Conservation (phyloP, 768 basidiomycete genomes). For the Xerocomellus chrysenteron region DNA sequence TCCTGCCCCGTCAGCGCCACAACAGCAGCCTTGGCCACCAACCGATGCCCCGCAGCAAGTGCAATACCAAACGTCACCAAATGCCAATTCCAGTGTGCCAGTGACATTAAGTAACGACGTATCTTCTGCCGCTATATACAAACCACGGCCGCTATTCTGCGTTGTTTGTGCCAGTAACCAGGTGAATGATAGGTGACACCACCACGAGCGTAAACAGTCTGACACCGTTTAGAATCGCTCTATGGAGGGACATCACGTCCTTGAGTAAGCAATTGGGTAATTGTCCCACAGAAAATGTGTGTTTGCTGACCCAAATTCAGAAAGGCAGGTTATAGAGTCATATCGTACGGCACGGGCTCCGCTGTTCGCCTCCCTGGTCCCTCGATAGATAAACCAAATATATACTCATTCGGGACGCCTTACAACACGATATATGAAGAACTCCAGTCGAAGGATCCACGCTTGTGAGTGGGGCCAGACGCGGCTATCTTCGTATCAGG, state of each 20-base stretch:
- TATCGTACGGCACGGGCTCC: slow-evolving; percentile 95
- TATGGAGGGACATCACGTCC: slow-evolving; percentile 95
- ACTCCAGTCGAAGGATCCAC: slow-evolving; percentile 75
- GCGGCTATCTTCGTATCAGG: slow-evolving; percentile 1
- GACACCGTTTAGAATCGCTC: slow-evolving; percentile 74
- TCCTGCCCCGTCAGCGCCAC: slow-evolving; percentile 30
- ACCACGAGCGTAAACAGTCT: slow-evolving; percentile 6
- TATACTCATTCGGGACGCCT: slow-evolving; percentile 94
- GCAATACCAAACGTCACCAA: slow-evolving; percentile 17
- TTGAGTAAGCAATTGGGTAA: slow-evolving; percentile 67
- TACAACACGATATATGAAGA: slow-evolving; percentile 96
- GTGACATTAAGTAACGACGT: slow-evolving; percentile 1
- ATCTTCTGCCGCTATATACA: slow-evolving; percentile 40
- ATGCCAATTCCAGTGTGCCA: slow-evolving; percentile 1
- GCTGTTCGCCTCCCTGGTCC: slow-evolving; percentile 95
- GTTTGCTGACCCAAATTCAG: slow-evolving; percentile 41
- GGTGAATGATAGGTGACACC: slow-evolving; percentile 40
- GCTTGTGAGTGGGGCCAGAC: slow-evolving; percentile 57
- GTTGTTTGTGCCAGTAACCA: slow-evolving; percentile 99
- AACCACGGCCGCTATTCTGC: slow-evolving; percentile 83
- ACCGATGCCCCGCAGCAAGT: slow-evolving; percentile 17
- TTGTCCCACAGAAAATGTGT: not conserved
- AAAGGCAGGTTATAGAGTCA: slow-evolving; percentile 87
- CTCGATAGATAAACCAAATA: slow-evolving; percentile 96
- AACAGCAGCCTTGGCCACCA: slow-evolving; percentile 27